A percentile compares a stretch with the other conserved stretches of the same genome.
These are phyloP conservation scores for Phytopythium ostracodes DNA, from an alignment of 352 stramenopile genomes.

Conservation along the genomic window DNA sequence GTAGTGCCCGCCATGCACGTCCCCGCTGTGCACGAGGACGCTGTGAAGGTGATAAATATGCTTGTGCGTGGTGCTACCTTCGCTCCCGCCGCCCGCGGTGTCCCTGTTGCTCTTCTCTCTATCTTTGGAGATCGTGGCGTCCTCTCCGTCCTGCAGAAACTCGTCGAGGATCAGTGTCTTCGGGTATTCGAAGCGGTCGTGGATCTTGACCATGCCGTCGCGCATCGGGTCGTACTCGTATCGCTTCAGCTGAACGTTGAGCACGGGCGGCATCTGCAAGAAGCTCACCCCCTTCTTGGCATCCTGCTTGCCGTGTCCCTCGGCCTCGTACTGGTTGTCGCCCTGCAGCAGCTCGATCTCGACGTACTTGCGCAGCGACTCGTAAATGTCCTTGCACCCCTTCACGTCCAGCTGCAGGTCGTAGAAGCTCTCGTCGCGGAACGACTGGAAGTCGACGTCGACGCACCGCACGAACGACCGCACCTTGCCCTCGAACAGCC, in stretches of 20 bases:
- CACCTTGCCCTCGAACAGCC: constrained; percentile 89
- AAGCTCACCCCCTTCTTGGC: constrained; percentile 88
- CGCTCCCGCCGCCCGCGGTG: background rate
- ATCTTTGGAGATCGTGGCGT: constrained; percentile 2
- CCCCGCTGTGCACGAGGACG: constrained; percentile 81
- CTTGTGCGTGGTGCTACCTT: constrained; percentile 2
- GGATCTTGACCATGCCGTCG: constrained; percentile 88
- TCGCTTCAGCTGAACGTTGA: constrained; percentile 92
- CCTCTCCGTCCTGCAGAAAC: constrained; percentile 30
- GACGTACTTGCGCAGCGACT: constrained; percentile 90
- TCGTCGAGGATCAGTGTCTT: constrained; percentile 72
- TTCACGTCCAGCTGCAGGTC: constrained; percentile 93
- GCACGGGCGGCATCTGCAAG: constrained; percentile 79
- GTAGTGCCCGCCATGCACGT: constrained; percentile 86
- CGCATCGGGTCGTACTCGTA: constrained; percentile 87
- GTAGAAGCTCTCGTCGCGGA: constrained; percentile 89
- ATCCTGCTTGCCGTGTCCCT: constrained; percentile 87
- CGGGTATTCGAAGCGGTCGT: constrained; percentile 85
- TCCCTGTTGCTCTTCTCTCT: background rate
- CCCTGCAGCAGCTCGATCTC: constrained; percentile 91
- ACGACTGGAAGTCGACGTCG: constrained; percentile 87
- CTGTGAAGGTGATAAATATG: constrained; percentile 82
- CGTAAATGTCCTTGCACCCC: constrained; percentile 85
- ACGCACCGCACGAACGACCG: constrained; percentile 90
- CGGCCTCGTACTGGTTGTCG: constrained; percentile 93